A percentile compares a stretch with the other conserved stretches of the same genome.
phyloP scores from a whole-genome alignment of 106 monocot genomes.

The Dactylorhiza incarnata region DNA sequence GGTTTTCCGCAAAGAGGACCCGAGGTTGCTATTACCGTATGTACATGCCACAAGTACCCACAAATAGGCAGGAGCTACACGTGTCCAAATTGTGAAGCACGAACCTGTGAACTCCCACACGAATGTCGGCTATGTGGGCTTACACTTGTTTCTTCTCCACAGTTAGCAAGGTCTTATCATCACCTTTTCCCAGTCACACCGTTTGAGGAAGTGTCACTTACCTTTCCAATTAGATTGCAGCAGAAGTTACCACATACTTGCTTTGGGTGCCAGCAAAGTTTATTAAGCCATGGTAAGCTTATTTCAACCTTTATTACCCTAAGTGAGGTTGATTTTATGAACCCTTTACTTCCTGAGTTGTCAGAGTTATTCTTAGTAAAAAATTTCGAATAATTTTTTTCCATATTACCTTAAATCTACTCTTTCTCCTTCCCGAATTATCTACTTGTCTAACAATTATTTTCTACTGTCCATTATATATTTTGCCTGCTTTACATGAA shows the following conservation, averaged over 20 bases:
- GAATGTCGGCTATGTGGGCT: slow-evolving; percentile 88
- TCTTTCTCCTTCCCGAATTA: no score
- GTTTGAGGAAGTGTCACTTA: slow-evolving; percentile 60
- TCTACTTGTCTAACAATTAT: no score
- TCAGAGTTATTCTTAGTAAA: no score
- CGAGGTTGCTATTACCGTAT: slow-evolving; percentile 75
- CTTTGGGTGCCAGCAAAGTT: slow-evolving; percentile 84
- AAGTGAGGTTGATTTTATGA: no score
- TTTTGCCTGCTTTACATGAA: no score
- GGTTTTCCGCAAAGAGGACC: slow-evolving; percentile 97
- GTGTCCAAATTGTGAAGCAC: slow-evolving; percentile 88
- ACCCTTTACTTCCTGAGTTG: no score
- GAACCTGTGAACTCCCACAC: slow-evolving; percentile 85
- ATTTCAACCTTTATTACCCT: not conserved
- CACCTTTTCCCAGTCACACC: slow-evolving; percentile 91
- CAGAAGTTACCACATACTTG: slow-evolving; percentile 62
- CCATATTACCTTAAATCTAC: no score
- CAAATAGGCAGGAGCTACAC: slow-evolving; percentile 91
- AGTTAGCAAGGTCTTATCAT: slow-evolving; percentile 95
- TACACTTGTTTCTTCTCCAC: slow-evolving; percentile 96
- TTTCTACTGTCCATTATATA: no score
- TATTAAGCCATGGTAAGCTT: slow-evolving; percentile 53
- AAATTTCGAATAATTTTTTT: no score
- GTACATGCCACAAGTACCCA: slow-evolving; percentile 84
- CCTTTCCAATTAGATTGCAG: slow-evolving; percentile 23